A percentile compares a stretch with the other conserved stretches of the same genome.
Conservation (phyloP, 176 grass and related monocot species). For the Bromus sterilis region DNA sequence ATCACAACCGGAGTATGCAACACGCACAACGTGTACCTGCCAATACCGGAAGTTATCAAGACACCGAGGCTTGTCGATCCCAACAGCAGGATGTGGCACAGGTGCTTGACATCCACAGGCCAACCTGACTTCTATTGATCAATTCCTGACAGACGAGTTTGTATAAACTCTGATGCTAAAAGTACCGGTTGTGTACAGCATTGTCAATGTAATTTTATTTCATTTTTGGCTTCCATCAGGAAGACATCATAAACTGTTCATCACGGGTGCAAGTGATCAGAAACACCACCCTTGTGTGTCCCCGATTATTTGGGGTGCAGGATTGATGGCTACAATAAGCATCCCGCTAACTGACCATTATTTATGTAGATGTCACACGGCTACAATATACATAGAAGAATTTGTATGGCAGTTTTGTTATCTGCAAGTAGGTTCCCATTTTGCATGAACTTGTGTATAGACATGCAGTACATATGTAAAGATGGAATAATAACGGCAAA, state of each 20-base stretch:
- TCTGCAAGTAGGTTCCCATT: no score
- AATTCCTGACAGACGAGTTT: background rate
- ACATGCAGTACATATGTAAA: no score
- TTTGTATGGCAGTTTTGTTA: no score
- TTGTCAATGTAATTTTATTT: background rate
- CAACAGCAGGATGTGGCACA: constrained; percentile 98
- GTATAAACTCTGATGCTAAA: background rate
- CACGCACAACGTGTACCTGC: constrained; percentile 80
- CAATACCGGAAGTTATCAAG: constrained; percentile 73
- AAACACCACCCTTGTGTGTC: no score
- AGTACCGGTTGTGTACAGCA: background rate
- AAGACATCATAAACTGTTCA: background rate
- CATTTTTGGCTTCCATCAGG: background rate
- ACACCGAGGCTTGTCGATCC: constrained; percentile 56
- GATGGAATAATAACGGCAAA: no score
- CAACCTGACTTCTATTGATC: constrained; percentile 88
- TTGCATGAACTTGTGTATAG: no score
- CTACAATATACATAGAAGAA: no score
- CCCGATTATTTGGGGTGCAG: no score
- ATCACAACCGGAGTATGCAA: constrained; percentile 87
- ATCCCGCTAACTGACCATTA: no score
- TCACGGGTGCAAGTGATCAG: no score
- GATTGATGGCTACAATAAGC: no score
- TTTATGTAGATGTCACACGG: no score
- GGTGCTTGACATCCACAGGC: constrained; percentile 82